Conservation (phyloP, 192 early-diverging fungal species). For the Backusella psychrophila region DNA sequence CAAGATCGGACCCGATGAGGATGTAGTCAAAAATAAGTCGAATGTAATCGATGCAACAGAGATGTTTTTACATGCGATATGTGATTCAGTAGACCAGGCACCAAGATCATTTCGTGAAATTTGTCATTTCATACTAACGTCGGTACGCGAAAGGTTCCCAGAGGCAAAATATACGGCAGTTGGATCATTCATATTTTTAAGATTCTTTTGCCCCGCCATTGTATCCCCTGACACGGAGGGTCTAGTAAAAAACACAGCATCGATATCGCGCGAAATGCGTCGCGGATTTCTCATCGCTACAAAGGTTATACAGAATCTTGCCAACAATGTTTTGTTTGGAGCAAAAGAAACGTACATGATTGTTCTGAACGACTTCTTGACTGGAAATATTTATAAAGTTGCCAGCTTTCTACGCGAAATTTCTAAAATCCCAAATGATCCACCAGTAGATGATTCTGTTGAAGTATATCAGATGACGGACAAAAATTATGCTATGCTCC, state of each 20-base stretch:
- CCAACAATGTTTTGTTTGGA: slow-evolving; percentile 84
- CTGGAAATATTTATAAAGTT: slow-evolving; percentile 63
- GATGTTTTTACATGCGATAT: slow-evolving; percentile 68
- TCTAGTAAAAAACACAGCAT: slow-evolving; percentile 38
- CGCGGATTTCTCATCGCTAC: slow-evolving; percentile 77
- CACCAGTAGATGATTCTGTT: background rate
- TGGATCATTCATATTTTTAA: slow-evolving; percentile 80
- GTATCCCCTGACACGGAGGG: slow-evolving; percentile 65
- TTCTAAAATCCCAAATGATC: slow-evolving; percentile 24
- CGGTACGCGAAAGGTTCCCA: slow-evolving; percentile 66
- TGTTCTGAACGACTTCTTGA: slow-evolving; percentile 71
- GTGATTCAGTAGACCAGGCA: slow-evolving; percentile 50
- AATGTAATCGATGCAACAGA: slow-evolving; percentile 65
- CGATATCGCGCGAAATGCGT: slow-evolving; percentile 59
- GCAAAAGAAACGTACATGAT: slow-evolving; percentile 82
- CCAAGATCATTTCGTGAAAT: slow-evolving; percentile 62
- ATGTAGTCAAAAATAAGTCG: slow-evolving; percentile 56
- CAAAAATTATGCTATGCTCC: slow-evolving; percentile 26
- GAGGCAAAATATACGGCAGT: slow-evolving; percentile 71
- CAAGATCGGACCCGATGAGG: slow-evolving; percentile 55
- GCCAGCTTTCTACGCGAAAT: slow-evolving; percentile 64
- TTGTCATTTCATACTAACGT: slow-evolving; percentile 59
- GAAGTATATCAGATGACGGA: slow-evolving; percentile 16
- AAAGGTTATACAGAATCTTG: slow-evolving; percentile 85
- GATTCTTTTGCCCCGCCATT: slow-evolving; percentile 84